Base-by-base conservation (phyloP, 371 early-diverging fungal species). In the Rhizopus sp. region DNA sequence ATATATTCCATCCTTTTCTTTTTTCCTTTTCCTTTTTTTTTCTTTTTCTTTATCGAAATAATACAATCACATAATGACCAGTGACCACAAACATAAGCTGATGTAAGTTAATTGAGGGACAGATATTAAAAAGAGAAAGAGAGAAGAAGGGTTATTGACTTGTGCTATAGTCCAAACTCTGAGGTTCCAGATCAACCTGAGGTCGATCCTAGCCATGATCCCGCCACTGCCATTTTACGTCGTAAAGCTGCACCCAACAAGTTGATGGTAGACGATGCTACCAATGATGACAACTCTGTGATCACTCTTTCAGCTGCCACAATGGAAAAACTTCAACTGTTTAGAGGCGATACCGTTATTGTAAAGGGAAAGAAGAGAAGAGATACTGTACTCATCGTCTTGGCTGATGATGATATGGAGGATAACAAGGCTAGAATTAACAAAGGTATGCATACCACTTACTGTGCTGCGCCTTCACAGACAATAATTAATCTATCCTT, bases 341-440 rank as follows among this genome's bases (percentile, higher is more conserved):
- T 97, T 84, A 82, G 88, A 68, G 96, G 98, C 55, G 98, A 98
- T 70, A 95, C 94, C 60, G 91, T 99, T 38, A 75, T 95, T 47
- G 80, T 99, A 62, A 96, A 97, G 82, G 99, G 99, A 64, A 99
- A 99, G 84, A 96, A 95, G 88, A 88, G 99, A 76, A 88, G 88
- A 64, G 98, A 99, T 69, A 96, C 97, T 7, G 94, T 99, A 23
- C 84, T 99, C 53, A 93, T 96, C 61, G 94, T 94, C 45, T 79
- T 96, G 35, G 88, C 93, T 59, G 96, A 96, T 68, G 94, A 96
- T 60, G 88, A 89, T 49, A 84, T 93, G 46, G 97, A 98, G 57
- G 92, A 92, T 62, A 89, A 91, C 65, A 95, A 95, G 75, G 93
- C 98, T 63, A 82, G 90, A 63, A 84, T 99, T n/a, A 93, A 97